These are phyloP conservation scores for Alnus rubra DNA, from an alignment of 306 rosid genomes.

Conservation along the genomic window DNA sequence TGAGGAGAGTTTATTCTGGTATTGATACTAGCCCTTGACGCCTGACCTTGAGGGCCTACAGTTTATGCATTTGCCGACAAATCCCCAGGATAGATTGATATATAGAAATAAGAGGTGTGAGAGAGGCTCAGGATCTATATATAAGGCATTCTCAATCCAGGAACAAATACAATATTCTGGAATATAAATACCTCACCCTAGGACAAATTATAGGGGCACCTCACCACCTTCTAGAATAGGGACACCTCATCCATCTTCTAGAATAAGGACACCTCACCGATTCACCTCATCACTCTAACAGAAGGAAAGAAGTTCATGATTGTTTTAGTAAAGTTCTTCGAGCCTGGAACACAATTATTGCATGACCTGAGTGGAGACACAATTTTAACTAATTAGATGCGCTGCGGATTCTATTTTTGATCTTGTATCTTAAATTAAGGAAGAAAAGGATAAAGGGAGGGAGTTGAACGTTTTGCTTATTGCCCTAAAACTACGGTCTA, in stretches of 20 bases:
- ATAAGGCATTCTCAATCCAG: too few species aligned
- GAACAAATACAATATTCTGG: too few species aligned
- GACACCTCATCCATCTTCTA: too few species aligned
- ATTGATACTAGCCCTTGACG: neutral
- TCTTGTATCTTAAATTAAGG: neutral
- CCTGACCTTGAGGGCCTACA: neutral
- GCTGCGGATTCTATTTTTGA: neutral
- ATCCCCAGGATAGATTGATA: neutral
- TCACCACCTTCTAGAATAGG: too few species aligned
- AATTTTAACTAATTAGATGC: neutral
- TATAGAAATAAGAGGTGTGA: too few species aligned
- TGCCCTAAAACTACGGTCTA: neutral
- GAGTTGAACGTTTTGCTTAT: neutral
- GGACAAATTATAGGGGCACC: too few species aligned
- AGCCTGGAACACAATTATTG: neutral
- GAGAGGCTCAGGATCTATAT: too few species aligned
- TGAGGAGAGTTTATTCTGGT: neutral
- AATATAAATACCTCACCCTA: too few species aligned
- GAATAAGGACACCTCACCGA: too few species aligned
- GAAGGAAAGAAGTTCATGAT: neutral
- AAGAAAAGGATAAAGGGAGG: slow-evolving; percentile 1
- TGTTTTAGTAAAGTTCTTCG: neutral
- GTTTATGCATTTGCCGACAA: neutral
- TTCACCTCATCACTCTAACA: too few species aligned
- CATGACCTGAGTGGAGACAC: neutral